phyloP scores from a whole-genome alignment of 345 rosid genomes.

The Bruguiera parviflora region DNA sequence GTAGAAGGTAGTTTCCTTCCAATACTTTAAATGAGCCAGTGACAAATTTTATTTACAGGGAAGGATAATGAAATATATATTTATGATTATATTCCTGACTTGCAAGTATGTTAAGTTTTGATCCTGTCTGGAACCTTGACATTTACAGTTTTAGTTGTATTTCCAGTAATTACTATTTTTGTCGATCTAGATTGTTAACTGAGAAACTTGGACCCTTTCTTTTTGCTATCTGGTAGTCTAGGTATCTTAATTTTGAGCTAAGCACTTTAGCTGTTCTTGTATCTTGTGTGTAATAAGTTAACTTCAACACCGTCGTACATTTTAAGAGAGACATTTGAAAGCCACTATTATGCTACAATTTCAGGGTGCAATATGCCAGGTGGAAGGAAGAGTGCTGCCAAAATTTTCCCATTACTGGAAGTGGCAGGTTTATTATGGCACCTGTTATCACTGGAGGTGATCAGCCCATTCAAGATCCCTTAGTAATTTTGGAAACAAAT shows the following conservation, averaged over 20 bases:
- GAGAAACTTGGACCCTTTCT: neutral
- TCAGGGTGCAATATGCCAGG: conserved; percentile 63
- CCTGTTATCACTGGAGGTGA: conserved; percentile 85
- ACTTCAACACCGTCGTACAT: neutral
- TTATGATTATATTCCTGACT: neutral
- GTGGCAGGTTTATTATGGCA: conserved; percentile 81
- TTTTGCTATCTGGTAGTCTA: too few species aligned
- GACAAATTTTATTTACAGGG: too few species aligned
- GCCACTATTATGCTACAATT: conserved; percentile 7
- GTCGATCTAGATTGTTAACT: neutral
- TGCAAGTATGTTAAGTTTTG: neutral
- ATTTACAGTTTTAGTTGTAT: neutral
- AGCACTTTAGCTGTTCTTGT: neutral
- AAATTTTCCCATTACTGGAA: conserved; percentile 78
- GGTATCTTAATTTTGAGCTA: neutral
- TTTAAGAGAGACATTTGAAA: neutral
- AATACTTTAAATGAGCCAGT: neutral
- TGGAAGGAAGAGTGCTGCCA: conserved; percentile 78
- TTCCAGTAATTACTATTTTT: neutral
- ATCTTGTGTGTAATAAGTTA: neutral
- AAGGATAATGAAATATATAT: too few species aligned
- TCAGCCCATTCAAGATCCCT: conserved; percentile 71
- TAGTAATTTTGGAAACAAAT: conserved; percentile 66
- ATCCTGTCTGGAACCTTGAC: neutral
- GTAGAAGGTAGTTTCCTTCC: conserved; percentile 54